Base-by-base conservation (phyloP, 140 eudicot species). In the Oenanthe javanica region DNA sequence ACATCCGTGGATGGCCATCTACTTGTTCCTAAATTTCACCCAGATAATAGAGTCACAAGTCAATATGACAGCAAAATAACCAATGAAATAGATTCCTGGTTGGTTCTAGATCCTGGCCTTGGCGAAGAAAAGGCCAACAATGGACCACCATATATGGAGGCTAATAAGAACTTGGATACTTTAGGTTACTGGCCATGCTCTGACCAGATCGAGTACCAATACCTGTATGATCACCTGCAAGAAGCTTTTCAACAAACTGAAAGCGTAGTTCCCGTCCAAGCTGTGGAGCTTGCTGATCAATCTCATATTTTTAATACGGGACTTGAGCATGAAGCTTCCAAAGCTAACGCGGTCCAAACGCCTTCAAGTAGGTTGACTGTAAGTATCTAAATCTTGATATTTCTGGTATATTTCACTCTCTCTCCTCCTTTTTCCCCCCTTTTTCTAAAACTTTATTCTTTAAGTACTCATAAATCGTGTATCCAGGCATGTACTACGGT, bases 81-180 rank as follows among this genome's bases (percentile, higher is more conserved):
- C 11, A 72, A 81, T n/a, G 86, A 86, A 81, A 49, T 69, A 67
- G 83, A 81, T 79, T 79, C 89, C 19, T 79, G 84, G 87, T 80
- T 84, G 82, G 54, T 81, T 55, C 77, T 52, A 12, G 79, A 84
- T 83, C 85, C 82, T 64, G 80, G 40, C 49, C 43, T 25, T 71
- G 72, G 52, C 14, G 77, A 84, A 51, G 79, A 71, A 64, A 76
- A 43, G 66, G 82, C 38, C 52, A 48, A 72, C 14, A 11, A 23
- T 47, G 78, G 16, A 50, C 61, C 47, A 13, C 59, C 54, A 59
- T 57, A 12, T 72, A 15, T 50, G 48, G 78, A 46, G 70, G 47
- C 54, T 79, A 78, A 82, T 76, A 79, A 47, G 63, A 64, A 79
- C 61, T n/a, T 82, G 81, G 80, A 79, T 66, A 50, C 67, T 73